These are phyloP conservation scores for Gossypium lobatum DNA, from an alignment of 441 rosid genomes.

Conservation along the genomic window DNA sequence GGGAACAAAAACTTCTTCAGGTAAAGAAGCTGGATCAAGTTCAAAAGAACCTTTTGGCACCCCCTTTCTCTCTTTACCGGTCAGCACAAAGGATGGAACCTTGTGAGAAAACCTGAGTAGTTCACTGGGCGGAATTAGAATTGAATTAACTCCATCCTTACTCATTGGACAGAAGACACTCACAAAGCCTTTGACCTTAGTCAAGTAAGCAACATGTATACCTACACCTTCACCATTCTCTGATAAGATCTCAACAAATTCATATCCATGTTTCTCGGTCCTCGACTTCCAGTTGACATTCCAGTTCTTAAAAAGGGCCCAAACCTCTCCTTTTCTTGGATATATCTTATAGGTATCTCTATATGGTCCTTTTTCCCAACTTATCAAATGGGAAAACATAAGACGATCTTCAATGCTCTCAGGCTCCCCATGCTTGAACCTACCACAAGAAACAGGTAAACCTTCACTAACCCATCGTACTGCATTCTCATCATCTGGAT, in stretches of 20 bases:
- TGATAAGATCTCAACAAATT: conserved; percentile 68
- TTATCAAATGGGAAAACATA: conserved; percentile 60
- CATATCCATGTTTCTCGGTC: conserved; percentile 48
- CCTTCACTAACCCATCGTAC: conserved; percentile 31
- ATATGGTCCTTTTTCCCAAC: conserved; percentile 20
- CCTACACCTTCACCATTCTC: conserved; percentile 37
- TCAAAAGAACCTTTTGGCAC: conserved; percentile 58
- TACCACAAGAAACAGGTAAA: conserved; percentile 57
- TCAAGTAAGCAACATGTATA: conserved; percentile 46
- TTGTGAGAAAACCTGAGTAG: conserved; percentile 54
- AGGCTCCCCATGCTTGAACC: conserved; percentile 40
- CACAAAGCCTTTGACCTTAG: conserved; percentile 65
- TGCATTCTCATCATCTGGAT: conserved; percentile 41
- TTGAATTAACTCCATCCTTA: conserved; percentile 22
- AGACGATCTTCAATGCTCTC: conserved; percentile 28
- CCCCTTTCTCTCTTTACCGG: conserved; percentile 49
- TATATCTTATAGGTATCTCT: conserved; percentile 32
- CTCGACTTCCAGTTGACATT: conserved; percentile 42
- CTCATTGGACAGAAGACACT: conserved; percentile 39
- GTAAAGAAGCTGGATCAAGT: conserved; percentile 62
- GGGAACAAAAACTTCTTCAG: conserved; percentile 39
- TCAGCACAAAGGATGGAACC: conserved; percentile 50
- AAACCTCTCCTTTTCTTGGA: conserved; percentile 74
- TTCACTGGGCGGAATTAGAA: conserved; percentile 39
- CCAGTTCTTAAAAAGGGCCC: conserved; percentile 86